Percentiles rank a stretch among this genome's conserved stretches.
Evolutionary conservation across 306 rosid genomes (phyloP).

Genomic region (Begonia masoniana): DNA sequence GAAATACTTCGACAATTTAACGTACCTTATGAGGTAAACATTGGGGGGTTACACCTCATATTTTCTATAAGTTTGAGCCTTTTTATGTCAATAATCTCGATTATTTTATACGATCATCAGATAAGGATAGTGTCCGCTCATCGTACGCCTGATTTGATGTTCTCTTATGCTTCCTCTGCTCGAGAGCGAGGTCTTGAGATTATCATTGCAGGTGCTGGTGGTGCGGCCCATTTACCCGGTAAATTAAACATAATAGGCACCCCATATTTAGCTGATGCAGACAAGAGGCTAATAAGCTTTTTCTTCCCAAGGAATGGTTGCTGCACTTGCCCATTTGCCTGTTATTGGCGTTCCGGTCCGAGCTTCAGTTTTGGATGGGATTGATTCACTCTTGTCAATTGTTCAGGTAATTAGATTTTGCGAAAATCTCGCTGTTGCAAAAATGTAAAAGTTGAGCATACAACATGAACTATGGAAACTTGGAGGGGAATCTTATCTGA

Average conservation of each 20-base stretch:
- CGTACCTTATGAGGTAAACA: slow-evolving; percentile 62
- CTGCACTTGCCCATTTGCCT: slow-evolving; percentile 66
- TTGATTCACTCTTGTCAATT: slow-evolving; percentile 80
- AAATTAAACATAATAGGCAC: slow-evolving; percentile 2
- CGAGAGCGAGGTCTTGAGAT: slow-evolving; percentile 54
- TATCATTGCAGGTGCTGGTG: slow-evolving; percentile 96
- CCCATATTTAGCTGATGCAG: background rate
- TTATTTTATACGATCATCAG: slow-evolving; percentile 20
- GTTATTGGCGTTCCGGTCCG: slow-evolving; percentile 90
- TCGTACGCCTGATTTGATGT: slow-evolving; percentile 74
- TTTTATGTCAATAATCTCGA: no score
- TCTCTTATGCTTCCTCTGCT: slow-evolving; percentile 59
- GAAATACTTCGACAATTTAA: slow-evolving; percentile 44
- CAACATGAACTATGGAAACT: background rate
- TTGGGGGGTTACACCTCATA: background rate
- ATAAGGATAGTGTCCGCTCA: slow-evolving; percentile 88
- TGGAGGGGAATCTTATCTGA: background rate
- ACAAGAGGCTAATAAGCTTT: background rate
- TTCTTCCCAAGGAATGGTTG: slow-evolving; percentile 65
- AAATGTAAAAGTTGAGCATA: no score
- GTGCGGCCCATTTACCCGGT: slow-evolving; percentile 93
- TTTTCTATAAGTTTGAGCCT: background rate
- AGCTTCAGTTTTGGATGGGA: slow-evolving; percentile 62
- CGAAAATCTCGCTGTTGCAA: background rate
- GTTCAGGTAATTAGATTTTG: slow-evolving; percentile 44